These are phyloP conservation scores for Penicillium ochrochloron DNA, from an alignment of 495 filamentous ascomycete genomes.

Conservation along the genomic window DNA sequence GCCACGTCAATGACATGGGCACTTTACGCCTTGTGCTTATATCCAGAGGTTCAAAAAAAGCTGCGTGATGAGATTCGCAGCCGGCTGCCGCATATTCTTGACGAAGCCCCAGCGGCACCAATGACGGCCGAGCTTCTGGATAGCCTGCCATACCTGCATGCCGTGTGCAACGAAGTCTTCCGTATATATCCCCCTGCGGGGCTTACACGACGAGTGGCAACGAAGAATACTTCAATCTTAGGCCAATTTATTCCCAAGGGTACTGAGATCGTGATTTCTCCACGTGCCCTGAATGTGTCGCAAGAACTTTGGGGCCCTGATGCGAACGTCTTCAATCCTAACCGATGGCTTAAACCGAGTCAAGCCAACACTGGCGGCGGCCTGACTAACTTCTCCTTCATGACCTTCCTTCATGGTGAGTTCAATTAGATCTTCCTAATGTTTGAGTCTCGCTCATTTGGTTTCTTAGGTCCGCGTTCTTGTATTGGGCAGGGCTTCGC, in stretches of 20 bases:
- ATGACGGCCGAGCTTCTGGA: constrained; percentile 12
- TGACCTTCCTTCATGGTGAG: constrained; percentile 72
- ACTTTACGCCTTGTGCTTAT: constrained; percentile 24
- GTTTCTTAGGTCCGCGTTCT: constrained; percentile 52
- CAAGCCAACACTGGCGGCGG: constrained; percentile 51
- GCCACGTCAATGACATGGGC: constrained; percentile 31
- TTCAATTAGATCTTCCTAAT: not conserved
- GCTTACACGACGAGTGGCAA: constrained; percentile 59
- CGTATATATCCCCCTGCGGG: constrained; percentile 57
- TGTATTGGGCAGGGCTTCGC: constrained; percentile 79
- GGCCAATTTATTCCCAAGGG: constrained; percentile 53
- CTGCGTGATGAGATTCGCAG: constrained; percentile 28
- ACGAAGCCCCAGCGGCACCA: not conserved
- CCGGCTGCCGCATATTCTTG: not conserved
- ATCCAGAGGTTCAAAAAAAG: constrained; percentile 24
- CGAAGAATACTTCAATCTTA: constrained; percentile 60
- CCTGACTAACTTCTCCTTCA: constrained; percentile 66
- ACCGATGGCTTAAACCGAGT: constrained; percentile 66
- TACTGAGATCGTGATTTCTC: constrained; percentile 51
- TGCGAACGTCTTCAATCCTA: constrained; percentile 71
- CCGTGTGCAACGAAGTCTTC: constrained; percentile 56
- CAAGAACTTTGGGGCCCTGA: constrained; percentile 76
- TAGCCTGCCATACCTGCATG: constrained; percentile 53
- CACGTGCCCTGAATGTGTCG: constrained; percentile 65
- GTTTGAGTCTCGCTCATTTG: not conserved